phyloP scores from a whole-genome alignment of 257 asterid genomes.

The Solanum neorickii region DNA sequence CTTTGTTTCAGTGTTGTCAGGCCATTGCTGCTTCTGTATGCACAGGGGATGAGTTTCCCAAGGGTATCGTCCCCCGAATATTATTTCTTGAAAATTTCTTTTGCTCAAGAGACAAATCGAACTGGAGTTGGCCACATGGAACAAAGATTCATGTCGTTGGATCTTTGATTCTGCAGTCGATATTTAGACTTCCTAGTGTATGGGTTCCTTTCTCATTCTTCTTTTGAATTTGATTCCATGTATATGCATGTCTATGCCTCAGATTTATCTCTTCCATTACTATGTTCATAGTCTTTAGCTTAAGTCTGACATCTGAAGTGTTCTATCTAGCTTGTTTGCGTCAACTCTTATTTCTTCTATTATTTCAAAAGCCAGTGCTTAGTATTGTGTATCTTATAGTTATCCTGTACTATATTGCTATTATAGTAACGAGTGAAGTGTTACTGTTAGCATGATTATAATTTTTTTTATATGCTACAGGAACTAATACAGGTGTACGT shows the following conservation, averaged over 20 bases:
- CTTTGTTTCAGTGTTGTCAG: conserved; percentile 59
- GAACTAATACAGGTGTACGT: conserved; percentile 53
- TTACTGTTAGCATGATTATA: neutral
- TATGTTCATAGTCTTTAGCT: neutral
- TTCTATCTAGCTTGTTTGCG: neutral
- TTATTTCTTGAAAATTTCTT: conserved; percentile 67
- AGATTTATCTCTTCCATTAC: neutral
- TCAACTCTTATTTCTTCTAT: neutral
- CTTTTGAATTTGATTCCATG: neutral
- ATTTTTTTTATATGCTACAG: conserved; percentile 17
- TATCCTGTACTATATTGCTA: neutral
- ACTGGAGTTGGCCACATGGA: conserved; percentile 79
- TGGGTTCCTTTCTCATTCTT: conserved; percentile 13
- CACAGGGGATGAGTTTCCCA: conserved; percentile 40
- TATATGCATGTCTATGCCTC: neutral
- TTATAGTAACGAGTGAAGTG: neutral
- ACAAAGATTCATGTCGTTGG: conserved; percentile 74
- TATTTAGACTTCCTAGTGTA: conserved; percentile 71
- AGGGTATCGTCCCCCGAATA: conserved; percentile 54
- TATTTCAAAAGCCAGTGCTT: neutral
- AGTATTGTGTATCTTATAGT: neutral
- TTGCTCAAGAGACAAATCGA: conserved; percentile 39
- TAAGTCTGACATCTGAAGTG: neutral
- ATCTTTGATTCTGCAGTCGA: conserved; percentile 74
- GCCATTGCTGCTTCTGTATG: conserved; percentile 78